Evolutionary conservation across 768 basidiomycete species (phyloP).

Genomic region (Daedalea quercina): DNA sequence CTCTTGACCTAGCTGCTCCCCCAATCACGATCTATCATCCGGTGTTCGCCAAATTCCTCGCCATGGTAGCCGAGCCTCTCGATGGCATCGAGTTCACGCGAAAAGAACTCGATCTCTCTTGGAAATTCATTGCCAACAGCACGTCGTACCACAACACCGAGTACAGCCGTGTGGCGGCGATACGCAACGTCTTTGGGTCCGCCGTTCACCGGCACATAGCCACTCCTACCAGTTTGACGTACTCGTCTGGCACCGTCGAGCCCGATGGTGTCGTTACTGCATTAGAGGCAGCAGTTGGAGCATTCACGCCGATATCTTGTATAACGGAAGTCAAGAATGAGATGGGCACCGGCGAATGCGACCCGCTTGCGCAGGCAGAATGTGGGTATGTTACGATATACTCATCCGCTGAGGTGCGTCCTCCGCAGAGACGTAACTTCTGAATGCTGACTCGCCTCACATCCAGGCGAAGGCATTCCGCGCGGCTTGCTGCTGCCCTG

Average conservation of each 20-base stretch:
- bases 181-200: too few relatives aligned
- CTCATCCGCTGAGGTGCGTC: conserved; percentile 5
- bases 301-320: neutral
- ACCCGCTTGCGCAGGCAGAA: conserved; percentile 9
- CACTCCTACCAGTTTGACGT: too few relatives aligned
- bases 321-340: conserved; percentile 4
- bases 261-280: too few relatives aligned
- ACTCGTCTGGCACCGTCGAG: too few relatives aligned
- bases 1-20: conserved; percentile 2
- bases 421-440: neutral
- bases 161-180: too few relatives aligned
- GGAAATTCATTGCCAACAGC: too few relatives aligned
- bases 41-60: conserved; percentile 6
- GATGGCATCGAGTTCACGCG: too few relatives aligned
- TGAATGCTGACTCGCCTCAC: neutral
- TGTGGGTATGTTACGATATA: conserved; percentile 6
- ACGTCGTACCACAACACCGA: too few relatives aligned
- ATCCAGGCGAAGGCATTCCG: conserved; percentile 5
- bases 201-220: too few relatives aligned
- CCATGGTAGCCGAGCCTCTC: too few relatives aligned
- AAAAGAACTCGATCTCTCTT: too few relatives aligned
- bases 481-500: conserved; percentile 16
- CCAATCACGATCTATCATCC: conserved; percentile 11
- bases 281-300: too few relatives aligned
- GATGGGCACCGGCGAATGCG: conserved; percentile 7